phyloP scores from a whole-genome alignment of 2,329 filamentous ascomycete genomes.

The Fusarium marasasianum region DNA sequence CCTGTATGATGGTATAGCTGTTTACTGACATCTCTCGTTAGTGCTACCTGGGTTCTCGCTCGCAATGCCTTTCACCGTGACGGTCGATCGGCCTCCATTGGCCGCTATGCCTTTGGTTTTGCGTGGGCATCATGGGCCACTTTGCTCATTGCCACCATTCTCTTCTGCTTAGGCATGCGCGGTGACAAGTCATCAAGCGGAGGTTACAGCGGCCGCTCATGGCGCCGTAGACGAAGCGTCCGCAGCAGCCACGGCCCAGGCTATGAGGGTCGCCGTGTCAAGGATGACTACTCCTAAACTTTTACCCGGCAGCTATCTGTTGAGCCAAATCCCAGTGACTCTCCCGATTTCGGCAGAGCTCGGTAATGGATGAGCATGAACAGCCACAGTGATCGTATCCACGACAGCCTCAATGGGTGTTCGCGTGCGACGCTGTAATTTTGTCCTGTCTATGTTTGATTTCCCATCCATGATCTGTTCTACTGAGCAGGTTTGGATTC shows the following conservation, averaged over 20 bases:
- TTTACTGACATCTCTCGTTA: slow-evolving; percentile 36
- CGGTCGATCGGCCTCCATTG: slow-evolving; percentile 68
- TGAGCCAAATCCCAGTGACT: background rate
- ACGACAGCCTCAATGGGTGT: background rate
- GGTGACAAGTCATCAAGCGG: slow-evolving; percentile 52
- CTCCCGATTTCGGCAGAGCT: background rate
- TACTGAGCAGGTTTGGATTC: slow-evolving; percentile 4
- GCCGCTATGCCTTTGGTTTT: slow-evolving; percentile 77
- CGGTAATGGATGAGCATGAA: background rate
- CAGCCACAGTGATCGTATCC: background rate
- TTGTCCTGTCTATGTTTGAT: slow-evolving; percentile 15
- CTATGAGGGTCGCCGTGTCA: slow-evolving; percentile 65
- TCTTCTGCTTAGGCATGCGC: slow-evolving; percentile 73
- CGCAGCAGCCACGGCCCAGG: slow-evolving; percentile 48
- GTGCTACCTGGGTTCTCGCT: slow-evolving; percentile 72
- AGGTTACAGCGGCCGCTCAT: slow-evolving; percentile 46
- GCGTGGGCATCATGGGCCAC: slow-evolving; percentile 77
- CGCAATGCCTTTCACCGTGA: slow-evolving; percentile 70
- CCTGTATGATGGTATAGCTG: background rate
- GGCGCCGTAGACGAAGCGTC: slow-evolving; percentile 47
- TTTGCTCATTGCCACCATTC: slow-evolving; percentile 71
- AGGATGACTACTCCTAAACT: slow-evolving; percentile 72
- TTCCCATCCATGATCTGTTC: background rate
- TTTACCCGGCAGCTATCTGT: background rate
- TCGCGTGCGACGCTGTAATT: background rate